A percentile compares a stretch with the other conserved stretches of the same genome.
phyloP scores from a whole-genome alignment of 139 green algal genomes.

The Gonium pectorale region DNA sequence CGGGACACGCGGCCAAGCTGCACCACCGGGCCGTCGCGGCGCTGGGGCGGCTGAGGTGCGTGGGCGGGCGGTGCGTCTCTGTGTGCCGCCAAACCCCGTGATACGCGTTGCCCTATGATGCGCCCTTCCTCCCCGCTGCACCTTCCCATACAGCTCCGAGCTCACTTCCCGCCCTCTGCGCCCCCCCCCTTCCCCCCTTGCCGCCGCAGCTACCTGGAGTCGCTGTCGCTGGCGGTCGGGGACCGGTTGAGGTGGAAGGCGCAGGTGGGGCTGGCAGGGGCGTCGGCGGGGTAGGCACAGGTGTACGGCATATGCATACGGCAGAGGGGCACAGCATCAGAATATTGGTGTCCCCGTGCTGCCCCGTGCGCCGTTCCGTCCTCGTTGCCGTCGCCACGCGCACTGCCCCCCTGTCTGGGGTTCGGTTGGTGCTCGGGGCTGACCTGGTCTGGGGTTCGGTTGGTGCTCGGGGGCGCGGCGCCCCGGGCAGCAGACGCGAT shows the following conservation, averaged over 20 bases:
- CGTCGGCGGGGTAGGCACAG: background rate
- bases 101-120: background rate
- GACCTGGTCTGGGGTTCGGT: too few relatives aligned
- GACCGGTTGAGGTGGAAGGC: slow-evolving; percentile 18
- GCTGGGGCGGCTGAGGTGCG: slow-evolving; percentile 12
- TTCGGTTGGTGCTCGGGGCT: background rate
- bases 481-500: background rate
- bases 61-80: background rate
- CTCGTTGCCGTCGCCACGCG: too few relatives aligned
- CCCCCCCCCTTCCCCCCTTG: background rate
- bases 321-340: background rate
- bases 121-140: background rate
- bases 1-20: slow-evolving; percentile 7
- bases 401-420: background rate
- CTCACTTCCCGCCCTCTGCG: background rate
- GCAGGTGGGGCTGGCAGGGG: background rate
- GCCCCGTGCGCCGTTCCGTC: background rate
- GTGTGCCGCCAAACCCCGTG: background rate
- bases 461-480: background rate
- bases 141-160: background rate
- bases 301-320: background rate
- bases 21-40: slow-evolving; percentile 4
- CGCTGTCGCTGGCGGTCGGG: background rate
- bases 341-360: background rate
- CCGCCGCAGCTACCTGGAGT: slow-evolving; percentile 17